Percentiles rank a stretch among this genome's conserved stretches.
phyloP scores from a whole-genome alignment of 129 eudicot genomes.

The Saussurea involucrata region DNA sequence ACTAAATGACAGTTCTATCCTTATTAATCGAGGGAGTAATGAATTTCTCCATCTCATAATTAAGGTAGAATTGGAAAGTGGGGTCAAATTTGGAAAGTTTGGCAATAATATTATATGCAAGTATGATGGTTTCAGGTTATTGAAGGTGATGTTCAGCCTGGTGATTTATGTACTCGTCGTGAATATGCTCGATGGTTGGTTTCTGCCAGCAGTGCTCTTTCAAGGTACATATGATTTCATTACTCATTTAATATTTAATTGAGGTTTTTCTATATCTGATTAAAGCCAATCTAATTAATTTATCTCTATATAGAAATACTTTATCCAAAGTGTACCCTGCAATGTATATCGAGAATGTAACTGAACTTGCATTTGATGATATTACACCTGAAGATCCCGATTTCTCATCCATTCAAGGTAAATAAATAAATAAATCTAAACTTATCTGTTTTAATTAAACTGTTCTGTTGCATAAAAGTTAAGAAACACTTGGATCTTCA shows the following conservation, averaged over 20 bases:
- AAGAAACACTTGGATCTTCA: conserved; percentile 37
- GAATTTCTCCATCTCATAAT: not conserved
- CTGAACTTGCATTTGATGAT: conserved; percentile 97
- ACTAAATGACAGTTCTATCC: too few relatives aligned
- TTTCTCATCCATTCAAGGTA: conserved; percentile 93
- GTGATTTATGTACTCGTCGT: conserved; percentile 92
- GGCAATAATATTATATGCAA: conserved; percentile 21
- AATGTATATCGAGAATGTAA: conserved; percentile 85
- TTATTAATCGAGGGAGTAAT: not conserved
- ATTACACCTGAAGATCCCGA: conserved; percentile 94
- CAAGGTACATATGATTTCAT: conserved; percentile 48
- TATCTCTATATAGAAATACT: conserved; percentile 47
- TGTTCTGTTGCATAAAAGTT: not conserved
- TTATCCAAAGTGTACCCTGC: conserved; percentile 97
- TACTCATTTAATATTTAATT: not conserved
- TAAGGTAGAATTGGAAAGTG: not conserved
- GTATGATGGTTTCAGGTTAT: conserved; percentile 57
- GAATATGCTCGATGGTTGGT: conserved; percentile 99
- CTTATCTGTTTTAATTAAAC: not conserved
- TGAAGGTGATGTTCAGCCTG: conserved; percentile 90
- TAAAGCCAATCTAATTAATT: not conserved
- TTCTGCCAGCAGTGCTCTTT: conserved; percentile 90
- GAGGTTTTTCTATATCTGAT: not conserved
- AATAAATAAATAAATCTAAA: not conserved
- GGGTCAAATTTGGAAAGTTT: not conserved